These are phyloP conservation scores for Ophiostoma australiae DNA, from an alignment of 2,329 filamentous ascomycete genomes.

Conservation along the genomic window DNA sequence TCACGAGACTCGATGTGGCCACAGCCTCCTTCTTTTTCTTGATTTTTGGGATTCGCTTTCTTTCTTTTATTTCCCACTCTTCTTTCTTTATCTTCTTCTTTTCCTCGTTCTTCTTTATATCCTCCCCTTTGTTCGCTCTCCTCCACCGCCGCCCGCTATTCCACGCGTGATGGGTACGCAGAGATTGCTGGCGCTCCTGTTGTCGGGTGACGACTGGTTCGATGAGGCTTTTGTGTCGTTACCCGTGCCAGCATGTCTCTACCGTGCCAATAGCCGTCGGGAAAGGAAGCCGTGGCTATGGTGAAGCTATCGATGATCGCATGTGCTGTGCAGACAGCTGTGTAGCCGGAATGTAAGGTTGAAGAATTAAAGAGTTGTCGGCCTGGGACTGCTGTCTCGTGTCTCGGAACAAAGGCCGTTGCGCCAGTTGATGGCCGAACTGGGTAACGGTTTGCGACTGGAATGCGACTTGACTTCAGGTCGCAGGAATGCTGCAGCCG, in stretches of 20 bases:
- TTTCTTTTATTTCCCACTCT: not conserved
- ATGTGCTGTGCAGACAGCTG: not conserved
- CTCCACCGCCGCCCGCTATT: constrained; percentile 13
- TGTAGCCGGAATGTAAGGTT: not conserved
- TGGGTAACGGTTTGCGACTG: not conserved
- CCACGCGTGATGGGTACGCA: constrained; percentile 15
- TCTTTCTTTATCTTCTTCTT: not conserved
- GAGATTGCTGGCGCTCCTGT: not conserved
- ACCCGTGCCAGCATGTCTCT: constrained; percentile 19
- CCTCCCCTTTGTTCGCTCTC: not conserved
- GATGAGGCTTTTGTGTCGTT: constrained; percentile 9
- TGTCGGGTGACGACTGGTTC: not conserved
- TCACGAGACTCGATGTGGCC: not conserved
- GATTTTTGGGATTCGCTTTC: not conserved
- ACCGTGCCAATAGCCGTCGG: constrained; percentile 18
- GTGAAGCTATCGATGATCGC: not conserved
- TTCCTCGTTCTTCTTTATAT: not conserved
- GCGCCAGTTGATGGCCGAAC: not conserved
- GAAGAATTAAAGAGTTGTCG: not conserved
- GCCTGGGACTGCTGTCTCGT: not conserved
- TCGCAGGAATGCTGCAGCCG: not conserved
- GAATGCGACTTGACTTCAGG: constrained; percentile 1
- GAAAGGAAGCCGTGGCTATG: constrained; percentile 4
- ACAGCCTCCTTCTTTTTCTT: constrained; percentile 4
- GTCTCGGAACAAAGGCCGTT: constrained; percentile 10